Evolutionary conservation across 2,329 filamentous ascomycete species (phyloP), one percentile per base, ranked within the genome.

Genomic region (Aspergillus vadensis): DNA sequence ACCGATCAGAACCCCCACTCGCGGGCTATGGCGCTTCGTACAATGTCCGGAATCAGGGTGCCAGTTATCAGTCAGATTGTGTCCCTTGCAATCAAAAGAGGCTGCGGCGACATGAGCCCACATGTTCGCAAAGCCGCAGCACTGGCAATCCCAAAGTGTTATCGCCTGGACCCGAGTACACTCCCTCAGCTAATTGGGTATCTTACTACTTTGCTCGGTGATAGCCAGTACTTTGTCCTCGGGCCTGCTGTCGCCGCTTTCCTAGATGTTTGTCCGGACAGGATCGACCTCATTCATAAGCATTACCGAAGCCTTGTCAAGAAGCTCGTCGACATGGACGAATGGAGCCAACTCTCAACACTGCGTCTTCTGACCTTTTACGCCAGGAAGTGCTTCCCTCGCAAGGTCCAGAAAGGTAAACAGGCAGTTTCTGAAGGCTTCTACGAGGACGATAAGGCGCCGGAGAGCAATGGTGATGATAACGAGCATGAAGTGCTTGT

Each of bases 1-100:
- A 96, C 92, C 23, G 95, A 99, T 77, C 83, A 88, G 60, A 97
- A 93, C 74, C 91, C 95, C 1, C 91, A 96, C 72, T 88, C 97
- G 19, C 89, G 95, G 67, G 92, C 94, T 21, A 88, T 99, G 70
- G 95, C 95, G 0, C 83, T 99, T 63, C 91, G 93, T 65, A 97
- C 95, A 66, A 99, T 99, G 94, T 96, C 93, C 0, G 92, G 92
- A 12, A 98, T 99, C 65, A 86, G 91, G n/a, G 94, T 99, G 1
- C 94, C 95, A 0, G 93, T 97, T 55, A 99, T 99, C 77, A 96
- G 91, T 70, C 95, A 98, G 79, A 98, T 99, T 65, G 94, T 99
- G 15, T 94, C 91, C 15, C 80, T 99, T 61, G 95, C 92, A 4
- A 97, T 99, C 79, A 97, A 97, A 77, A 92, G 95, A 71, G 95